Percentiles rank a stretch among this genome's conserved stretches.
Evolutionary conservation across 768 basidiomycete species (phyloP).

Genomic region (Nidula microcarpa): DNA sequence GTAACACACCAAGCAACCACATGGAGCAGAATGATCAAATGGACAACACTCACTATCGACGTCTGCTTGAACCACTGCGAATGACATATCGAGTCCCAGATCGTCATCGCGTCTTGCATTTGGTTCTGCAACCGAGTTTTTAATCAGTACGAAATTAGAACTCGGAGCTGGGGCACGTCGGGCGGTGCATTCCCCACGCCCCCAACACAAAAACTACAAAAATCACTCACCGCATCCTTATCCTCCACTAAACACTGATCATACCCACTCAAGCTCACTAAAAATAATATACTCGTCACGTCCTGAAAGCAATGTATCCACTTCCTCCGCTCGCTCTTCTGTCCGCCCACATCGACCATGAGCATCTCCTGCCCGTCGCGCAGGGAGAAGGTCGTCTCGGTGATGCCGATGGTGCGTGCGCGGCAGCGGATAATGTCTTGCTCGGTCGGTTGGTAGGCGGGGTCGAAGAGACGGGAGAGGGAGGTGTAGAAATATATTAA

Average conservation of each 20-base stretch:
- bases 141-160: neutral
- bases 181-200: neutral
- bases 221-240: constrained; percentile 70
- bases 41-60: constrained; percentile 63
- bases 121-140: constrained; percentile 61
- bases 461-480: constrained; percentile 76
- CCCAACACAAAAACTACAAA: neutral
- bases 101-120: constrained; percentile 99
- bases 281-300: constrained; percentile 88
- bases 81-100: constrained; percentile 98
- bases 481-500: constrained; percentile 74
- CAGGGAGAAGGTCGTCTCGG: constrained; percentile 80
- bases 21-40: neutral
- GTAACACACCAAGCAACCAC: neutral
- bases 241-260: constrained; percentile 95
- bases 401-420: constrained; percentile 88
- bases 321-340: constrained; percentile 90
- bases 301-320: constrained; percentile 97
- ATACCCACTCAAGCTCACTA: constrained; percentile 90
- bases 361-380: constrained; percentile 74
- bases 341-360: constrained; percentile 93
- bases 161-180: neutral
- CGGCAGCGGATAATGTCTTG: constrained; percentile 87
- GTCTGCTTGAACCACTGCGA: constrained; percentile 97
- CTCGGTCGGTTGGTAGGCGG: constrained; percentile 69